Evolutionary conservation across 768 basidiomycete genomes (phyloP).

Genomic region (Suillus alpinus): DNA sequence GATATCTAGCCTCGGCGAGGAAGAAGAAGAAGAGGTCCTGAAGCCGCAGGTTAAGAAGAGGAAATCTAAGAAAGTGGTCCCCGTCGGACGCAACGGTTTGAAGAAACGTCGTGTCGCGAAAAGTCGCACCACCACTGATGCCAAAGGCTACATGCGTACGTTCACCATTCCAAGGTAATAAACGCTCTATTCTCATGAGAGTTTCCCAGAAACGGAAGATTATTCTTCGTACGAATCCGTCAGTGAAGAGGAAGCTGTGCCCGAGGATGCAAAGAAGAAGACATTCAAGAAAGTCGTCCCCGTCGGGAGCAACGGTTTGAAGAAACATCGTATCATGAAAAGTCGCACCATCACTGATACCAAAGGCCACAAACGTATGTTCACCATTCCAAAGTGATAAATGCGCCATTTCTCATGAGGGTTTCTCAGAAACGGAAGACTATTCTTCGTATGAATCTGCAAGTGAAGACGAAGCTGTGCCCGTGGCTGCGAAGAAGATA

Average conservation of each 20-base stretch:
- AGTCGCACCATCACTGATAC: conserved; percentile 53
- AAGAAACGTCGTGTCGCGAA: conserved; percentile 70
- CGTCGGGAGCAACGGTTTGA: conserved; percentile 71
- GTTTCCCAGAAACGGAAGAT: conserved; percentile 62
- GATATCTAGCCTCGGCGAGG: conserved; percentile 26
- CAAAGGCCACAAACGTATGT: conserved; percentile 73
- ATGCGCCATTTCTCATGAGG: background rate
- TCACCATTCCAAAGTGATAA: background rate
- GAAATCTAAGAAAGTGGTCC: conserved; percentile 33
- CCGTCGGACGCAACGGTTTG: conserved; percentile 72
- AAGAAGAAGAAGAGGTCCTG: conserved; percentile 26
- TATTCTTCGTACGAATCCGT: conserved; percentile 82
- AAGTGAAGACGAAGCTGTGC: conserved; percentile 49
- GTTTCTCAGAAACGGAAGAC: conserved; percentile 61
- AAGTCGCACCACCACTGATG: conserved; percentile 52
- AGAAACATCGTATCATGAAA: conserved; percentile 66
- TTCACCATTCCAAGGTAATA: conserved; percentile 6
- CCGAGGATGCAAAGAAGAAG: conserved; percentile 21
- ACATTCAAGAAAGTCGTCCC: conserved; percentile 61
- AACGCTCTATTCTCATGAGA: conserved; percentile 1
- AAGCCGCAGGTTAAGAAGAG: conserved; percentile 35
- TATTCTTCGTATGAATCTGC: conserved; percentile 82
- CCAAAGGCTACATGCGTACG: conserved; percentile 74
- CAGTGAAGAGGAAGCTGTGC: conserved; percentile 49
- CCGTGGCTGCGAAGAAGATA: conserved; percentile 15